Conservation (phyloP, 2,329 filamentous ascomycete genomes). For the Fusarium sp. region DNA sequence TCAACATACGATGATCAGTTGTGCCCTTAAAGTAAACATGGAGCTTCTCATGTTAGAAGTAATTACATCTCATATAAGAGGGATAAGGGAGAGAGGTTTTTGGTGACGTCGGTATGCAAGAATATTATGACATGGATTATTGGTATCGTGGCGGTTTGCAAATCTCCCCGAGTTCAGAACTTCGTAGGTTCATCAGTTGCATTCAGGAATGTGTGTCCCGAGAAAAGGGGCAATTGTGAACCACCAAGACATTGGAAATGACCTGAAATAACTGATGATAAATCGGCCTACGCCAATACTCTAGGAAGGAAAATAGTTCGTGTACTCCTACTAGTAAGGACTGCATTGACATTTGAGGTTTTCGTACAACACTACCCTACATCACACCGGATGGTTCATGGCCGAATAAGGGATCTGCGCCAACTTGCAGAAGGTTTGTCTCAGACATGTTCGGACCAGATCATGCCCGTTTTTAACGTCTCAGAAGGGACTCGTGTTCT, state of each 20-base stretch:
- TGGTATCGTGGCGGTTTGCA: slow-evolving; percentile 40
- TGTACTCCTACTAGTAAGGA: background rate
- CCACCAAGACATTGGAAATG: slow-evolving; percentile 4
- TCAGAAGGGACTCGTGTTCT: slow-evolving; percentile 19
- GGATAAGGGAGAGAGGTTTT: slow-evolving; percentile 8
- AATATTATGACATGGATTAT: slow-evolving; percentile 16
- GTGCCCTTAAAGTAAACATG: slow-evolving; percentile 5
- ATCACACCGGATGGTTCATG: slow-evolving; percentile 16
- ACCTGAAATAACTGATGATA: background rate
- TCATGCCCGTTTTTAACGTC: slow-evolving; percentile 29
- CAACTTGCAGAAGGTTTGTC: slow-evolving; percentile 17
- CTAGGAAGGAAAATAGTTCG: slow-evolving; percentile 2
- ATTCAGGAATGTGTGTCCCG: slow-evolving; percentile 40
- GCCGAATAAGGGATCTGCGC: slow-evolving; percentile 18
- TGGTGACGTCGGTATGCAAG: slow-evolving; percentile 31
- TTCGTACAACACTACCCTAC: slow-evolving; percentile 28
- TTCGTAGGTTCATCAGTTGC: slow-evolving; percentile 20
- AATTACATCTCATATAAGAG: background rate
- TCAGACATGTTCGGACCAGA: slow-evolving; percentile 22
- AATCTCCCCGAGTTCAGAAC: slow-evolving; percentile 23
- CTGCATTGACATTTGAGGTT: background rate
- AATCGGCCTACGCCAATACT: background rate
- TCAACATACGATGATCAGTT: slow-evolving; percentile 6
- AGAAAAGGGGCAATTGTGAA: slow-evolving; percentile 25
- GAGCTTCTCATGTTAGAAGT: background rate